Evolutionary conservation across 495 filamentous ascomycete species (phyloP), one percentile per base, ranked within the genome.

Genomic region (Cercophora sp.): DNA sequence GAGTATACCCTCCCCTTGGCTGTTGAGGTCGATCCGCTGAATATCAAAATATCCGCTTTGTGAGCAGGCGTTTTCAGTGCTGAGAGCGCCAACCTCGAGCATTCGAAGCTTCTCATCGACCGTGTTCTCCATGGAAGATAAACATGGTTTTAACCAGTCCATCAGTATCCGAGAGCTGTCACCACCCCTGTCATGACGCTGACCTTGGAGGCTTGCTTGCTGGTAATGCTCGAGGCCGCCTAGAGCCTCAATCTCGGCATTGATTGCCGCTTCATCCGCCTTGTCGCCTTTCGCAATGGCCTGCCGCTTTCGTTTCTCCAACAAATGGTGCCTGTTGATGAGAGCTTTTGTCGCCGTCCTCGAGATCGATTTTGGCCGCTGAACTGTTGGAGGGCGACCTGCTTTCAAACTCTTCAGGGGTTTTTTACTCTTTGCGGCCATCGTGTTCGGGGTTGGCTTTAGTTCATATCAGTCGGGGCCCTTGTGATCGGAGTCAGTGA

Each of bases 81-180:
- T 91, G 41, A 99, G 77, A 9, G 90, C 89, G 25, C 93, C 93
- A 43, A 99, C 83, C 65, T 99, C 93, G 4, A 99, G 79, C 68
- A 96, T 77, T 16, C 77, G 78, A 23, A 88, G 61, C 45, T 23
- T 43, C 35, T 23, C 19, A 25, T 47, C 58, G 31, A 59, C 52
- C 19, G 54, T 50, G 44, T 65, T 50, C 44, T 64, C 37, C 13
- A 74, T 57, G 25, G 53, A 29, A 11, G 61, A 25, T 24, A 64
- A 42, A 10, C 45, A 55, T 16, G 82, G 71, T 40, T 77, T 66
- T 26, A 97, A 77, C 93, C 93, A 99, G 63, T 91, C 79, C 70
- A 96, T 79, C 18, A 99, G 74, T 3, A 92, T 72, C 61, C 79
- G 85, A 39, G 89, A 95, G 19, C 88, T 92, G 73, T 99, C 93